A percentile compares a stretch with the other conserved stretches of the same genome.
These are phyloP conservation scores for Fusarium nurragi DNA, from an alignment of 2,329 filamentous ascomycete genomes.

Conservation along the genomic window DNA sequence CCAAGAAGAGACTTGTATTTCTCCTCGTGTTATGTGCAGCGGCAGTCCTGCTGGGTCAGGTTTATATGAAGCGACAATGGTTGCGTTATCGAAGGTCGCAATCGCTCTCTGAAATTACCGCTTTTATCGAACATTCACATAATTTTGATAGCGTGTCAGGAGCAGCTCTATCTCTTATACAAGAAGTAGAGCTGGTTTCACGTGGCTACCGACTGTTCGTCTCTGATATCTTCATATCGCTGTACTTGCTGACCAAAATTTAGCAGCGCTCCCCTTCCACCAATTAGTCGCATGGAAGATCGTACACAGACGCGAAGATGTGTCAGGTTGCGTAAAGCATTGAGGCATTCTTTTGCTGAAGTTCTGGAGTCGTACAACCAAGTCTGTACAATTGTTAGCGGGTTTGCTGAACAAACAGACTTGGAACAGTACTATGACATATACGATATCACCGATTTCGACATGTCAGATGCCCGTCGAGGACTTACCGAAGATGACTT, in stretches of 20 bases:
- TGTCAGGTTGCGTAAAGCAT: constrained; percentile 77
- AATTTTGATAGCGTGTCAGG: constrained; percentile 81
- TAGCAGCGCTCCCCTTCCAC: constrained; percentile 88
- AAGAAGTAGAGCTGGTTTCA: constrained; percentile 95
- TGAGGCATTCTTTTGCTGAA: constrained; percentile 74
- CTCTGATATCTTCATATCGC: background rate
- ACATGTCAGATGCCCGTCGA: constrained; percentile 74
- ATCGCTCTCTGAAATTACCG: constrained; percentile 73
- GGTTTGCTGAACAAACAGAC: constrained; percentile 80
- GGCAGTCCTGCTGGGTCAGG: constrained; percentile 67
- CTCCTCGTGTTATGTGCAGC: constrained; percentile 63
- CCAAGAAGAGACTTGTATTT: constrained; percentile 63
- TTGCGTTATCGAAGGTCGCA: constrained; percentile 80
- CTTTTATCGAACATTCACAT: constrained; percentile 78
- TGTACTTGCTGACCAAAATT: constrained; percentile 7
- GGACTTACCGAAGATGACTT: constrained; percentile 73
- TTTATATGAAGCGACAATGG: constrained; percentile 82
- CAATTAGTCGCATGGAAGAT: constrained; percentile 91
- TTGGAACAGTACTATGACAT: constrained; percentile 94
- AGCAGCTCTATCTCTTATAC: constrained; percentile 82
- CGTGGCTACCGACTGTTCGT: constrained; percentile 85
- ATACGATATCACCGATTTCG: constrained; percentile 79
- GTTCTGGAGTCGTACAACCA: constrained; percentile 78
- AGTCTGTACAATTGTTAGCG: constrained; percentile 73
- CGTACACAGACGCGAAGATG: constrained; percentile 82